These are phyloP conservation scores for Chaetomiaceae sp. DNA, from an alignment of 2,329 filamentous ascomycete genomes.

Conservation along the genomic window DNA sequence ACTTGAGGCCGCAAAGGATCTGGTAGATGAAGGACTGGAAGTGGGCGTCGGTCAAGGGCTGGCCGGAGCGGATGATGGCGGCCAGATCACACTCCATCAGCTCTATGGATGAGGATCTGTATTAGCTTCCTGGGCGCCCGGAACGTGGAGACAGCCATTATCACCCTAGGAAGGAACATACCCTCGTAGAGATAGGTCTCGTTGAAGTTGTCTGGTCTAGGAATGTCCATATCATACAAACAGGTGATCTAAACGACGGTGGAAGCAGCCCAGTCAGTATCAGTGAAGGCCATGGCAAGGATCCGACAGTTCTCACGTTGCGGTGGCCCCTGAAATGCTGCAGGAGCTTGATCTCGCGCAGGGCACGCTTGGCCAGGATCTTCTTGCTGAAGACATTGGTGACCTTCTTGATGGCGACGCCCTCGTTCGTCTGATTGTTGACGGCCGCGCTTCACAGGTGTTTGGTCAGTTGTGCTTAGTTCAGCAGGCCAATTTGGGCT, in stretches of 20 bases:
- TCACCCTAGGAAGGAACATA: slow-evolving; percentile 37
- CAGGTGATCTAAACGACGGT: slow-evolving; percentile 75
- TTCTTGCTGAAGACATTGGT: slow-evolving; percentile 99
- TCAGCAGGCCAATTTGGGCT: too few relatives aligned
- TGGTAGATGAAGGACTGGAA: slow-evolving; percentile 99
- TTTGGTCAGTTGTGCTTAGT: slow-evolving; percentile 8
- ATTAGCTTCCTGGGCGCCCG: slow-evolving; percentile 8
- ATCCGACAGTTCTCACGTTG: slow-evolving; percentile 57
- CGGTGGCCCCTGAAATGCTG: slow-evolving; percentile 93
- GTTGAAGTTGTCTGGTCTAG: slow-evolving; percentile 95
- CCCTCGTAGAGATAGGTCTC: slow-evolving; percentile 99
- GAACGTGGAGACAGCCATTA: neutral
- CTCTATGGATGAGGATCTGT: slow-evolving; percentile 53
- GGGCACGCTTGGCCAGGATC: slow-evolving; percentile 94
- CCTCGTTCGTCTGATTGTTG: slow-evolving; percentile 85
- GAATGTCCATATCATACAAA: slow-evolving; percentile 99
- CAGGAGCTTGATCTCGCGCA: slow-evolving; percentile 97
- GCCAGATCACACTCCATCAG: slow-evolving; percentile 99
- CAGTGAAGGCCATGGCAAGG: slow-evolving; percentile 19
- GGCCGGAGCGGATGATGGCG: slow-evolving; percentile 94
- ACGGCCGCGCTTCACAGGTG: slow-evolving; percentile 67
- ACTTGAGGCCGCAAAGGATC: slow-evolving; percentile 97
- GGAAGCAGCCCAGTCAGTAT: neutral
- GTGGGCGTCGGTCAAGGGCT: slow-evolving; percentile 94
- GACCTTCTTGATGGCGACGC: slow-evolving; percentile 98